These are phyloP conservation scores for Stephania japonica DNA, from an alignment of 164 flowering plant genomes.

Conservation along the genomic window DNA sequence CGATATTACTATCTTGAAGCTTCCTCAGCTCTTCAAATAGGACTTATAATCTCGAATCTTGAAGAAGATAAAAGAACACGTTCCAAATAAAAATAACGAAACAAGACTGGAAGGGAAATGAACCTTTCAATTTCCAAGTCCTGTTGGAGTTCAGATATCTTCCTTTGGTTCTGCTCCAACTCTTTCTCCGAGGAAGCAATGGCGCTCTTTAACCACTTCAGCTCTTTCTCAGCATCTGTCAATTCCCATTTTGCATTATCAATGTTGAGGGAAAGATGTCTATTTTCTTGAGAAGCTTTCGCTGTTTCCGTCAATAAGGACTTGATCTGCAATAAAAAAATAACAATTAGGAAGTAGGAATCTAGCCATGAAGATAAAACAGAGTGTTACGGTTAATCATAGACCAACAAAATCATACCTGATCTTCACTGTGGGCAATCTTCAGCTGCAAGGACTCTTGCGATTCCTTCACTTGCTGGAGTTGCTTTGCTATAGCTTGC, in stretches of 20 bases:
- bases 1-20: too few species aligned
- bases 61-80: background rate
- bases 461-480: slow-evolving; percentile 56
- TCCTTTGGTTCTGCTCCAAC: slow-evolving; percentile 64
- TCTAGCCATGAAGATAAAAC: background rate
- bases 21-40: too few species aligned
- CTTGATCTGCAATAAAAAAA: slow-evolving; percentile 58
- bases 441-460: slow-evolving; percentile 51
- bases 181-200: slow-evolving; percentile 78
- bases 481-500: slow-evolving; percentile 60
- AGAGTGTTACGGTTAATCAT: background rate
- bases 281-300: slow-evolving; percentile 53
- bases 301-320: slow-evolving; percentile 41
- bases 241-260: slow-evolving; percentile 77
- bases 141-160: slow-evolving; percentile 36
- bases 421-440: slow-evolving; percentile 62
- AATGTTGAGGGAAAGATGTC: slow-evolving; percentile 46
- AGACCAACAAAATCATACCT: slow-evolving; percentile 37
- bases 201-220: slow-evolving; percentile 77
- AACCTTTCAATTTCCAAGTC: slow-evolving; percentile 75
- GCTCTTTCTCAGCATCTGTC: slow-evolving; percentile 84
- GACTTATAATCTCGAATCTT: too few species aligned
- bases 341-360: slow-evolving; percentile 1
- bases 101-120: background rate
- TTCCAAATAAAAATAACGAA: background rate